These are phyloP conservation scores for Spongispora temasekensis DNA, from an alignment of 1,284 basidiomycete species.

Conservation along the genomic window DNA sequence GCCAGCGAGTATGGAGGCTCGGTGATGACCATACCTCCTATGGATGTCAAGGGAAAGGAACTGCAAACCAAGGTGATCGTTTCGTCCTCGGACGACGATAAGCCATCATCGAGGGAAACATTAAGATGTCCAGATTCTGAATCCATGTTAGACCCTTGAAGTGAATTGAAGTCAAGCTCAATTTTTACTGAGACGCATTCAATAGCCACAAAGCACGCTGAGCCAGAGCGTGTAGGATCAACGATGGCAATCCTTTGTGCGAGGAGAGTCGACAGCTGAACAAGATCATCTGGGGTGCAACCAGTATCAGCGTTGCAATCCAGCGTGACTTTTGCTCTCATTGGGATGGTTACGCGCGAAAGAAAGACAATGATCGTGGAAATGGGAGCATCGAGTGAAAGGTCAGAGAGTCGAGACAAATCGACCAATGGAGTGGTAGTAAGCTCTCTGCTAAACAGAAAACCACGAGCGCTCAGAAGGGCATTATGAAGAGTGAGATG, in stretches of 20 bases:
- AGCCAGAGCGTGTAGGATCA: too few species aligned
- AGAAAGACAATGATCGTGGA: conserved; percentile 2
- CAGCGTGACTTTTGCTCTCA: neutral
- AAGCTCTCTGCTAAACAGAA: neutral
- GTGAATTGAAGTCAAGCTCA: neutral
- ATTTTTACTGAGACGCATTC: too few species aligned
- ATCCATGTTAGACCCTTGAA: neutral
- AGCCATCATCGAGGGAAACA: neutral
- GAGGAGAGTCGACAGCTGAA: neutral
- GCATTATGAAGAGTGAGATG: neutral
- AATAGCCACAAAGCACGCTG: too few species aligned
- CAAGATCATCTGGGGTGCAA: neutral
- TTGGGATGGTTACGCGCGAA: conserved; percentile 3
- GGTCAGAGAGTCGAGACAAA: neutral
- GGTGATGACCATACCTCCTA: neutral
- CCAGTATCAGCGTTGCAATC: neutral
- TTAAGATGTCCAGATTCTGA: neutral
- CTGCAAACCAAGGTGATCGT: neutral
- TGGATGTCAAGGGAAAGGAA: neutral
- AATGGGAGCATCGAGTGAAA: neutral
- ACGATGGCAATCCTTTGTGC: neutral
- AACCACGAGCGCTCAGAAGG: neutral
- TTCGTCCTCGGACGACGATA: too few species aligned
- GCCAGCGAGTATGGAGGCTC: neutral
- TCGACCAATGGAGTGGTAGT: neutral